Evolutionary conservation across 106 monocot genomes (phyloP).

Genomic region (Dendrobium catenatum): DNA sequence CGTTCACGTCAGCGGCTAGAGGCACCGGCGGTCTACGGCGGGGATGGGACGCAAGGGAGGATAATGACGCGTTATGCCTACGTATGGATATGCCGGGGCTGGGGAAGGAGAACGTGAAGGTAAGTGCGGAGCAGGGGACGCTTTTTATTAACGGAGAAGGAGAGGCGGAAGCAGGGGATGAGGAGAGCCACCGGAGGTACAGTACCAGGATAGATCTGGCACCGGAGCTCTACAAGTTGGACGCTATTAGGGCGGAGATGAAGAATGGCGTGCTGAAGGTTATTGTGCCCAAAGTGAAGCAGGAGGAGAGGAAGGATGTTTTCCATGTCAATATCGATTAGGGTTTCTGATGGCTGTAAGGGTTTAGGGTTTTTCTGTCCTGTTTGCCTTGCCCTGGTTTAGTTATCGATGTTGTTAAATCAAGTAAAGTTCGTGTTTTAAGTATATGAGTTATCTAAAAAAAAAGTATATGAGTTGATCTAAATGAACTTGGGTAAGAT

Average conservation of each 20-base stretch:
- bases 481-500: too few relatives aligned
- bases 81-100: conserved; percentile 87
- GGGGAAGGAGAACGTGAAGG: conserved; percentile 56
- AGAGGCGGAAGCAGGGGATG: conserved; percentile 31
- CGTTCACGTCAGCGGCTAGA: conserved; percentile 19
- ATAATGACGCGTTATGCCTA: conserved; percentile 43
- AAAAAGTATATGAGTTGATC: too few relatives aligned
- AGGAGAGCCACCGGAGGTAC: conserved; percentile 28
- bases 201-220: conserved; percentile 60
- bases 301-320: conserved; percentile 71
- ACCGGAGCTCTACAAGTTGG: conserved; percentile 42
- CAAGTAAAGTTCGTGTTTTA: too few relatives aligned
- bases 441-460: too few relatives aligned
- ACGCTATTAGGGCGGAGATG: conserved; percentile 76
- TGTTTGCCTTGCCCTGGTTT: not conserved
- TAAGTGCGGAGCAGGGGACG: conserved; percentile 48
- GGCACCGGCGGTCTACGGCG: conserved; percentile 15
- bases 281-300: conserved; percentile 66
- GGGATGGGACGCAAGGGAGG: conserved; percentile 72
- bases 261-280: conserved; percentile 81
- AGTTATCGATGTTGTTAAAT: not conserved
- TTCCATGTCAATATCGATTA: conserved; percentile 56
- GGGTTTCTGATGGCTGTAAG: not conserved
- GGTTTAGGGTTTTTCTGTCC: not conserved
- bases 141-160: conserved; percentile 60